phyloP scores from a whole-genome alignment of 306 rosid species.

The Biancaea sappan region DNA sequence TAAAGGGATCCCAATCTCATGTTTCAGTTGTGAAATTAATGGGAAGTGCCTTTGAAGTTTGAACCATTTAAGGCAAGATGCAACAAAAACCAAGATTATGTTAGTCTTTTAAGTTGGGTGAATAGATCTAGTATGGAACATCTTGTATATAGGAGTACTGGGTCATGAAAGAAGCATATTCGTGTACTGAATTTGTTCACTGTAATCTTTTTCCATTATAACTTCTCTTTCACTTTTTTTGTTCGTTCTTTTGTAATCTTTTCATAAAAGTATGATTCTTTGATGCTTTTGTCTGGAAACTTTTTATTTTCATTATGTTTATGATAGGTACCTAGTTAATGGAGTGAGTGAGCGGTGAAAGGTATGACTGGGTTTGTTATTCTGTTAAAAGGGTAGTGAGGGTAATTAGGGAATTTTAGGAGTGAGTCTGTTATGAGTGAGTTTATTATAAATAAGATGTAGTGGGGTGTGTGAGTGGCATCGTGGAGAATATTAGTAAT shows the following conservation, averaged over 20 bases:
- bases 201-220: neutral
- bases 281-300: neutral
- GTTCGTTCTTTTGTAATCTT: neutral
- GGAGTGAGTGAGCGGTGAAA: no score
- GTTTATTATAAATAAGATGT: no score
- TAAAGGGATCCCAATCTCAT: neutral
- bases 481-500: no score
- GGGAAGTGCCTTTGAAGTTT: neutral
- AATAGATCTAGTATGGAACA: slow-evolving; percentile 12
- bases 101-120: neutral
- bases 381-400: no score
- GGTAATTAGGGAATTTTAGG: no score
- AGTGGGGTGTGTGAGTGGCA: no score
- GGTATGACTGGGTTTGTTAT: no score
- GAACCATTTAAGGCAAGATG: slow-evolving; percentile 1
- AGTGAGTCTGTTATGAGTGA: no score
- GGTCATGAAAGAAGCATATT: neutral
- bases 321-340: no score
- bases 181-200: neutral
- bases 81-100: neutral
- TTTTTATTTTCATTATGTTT: neutral
- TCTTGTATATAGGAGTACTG: neutral
- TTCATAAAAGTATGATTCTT: neutral
- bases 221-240: neutral
- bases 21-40: neutral